These are phyloP conservation scores for Eucalyptus globulus DNA, from an alignment of 345 rosid species.

Conservation along the genomic window DNA sequence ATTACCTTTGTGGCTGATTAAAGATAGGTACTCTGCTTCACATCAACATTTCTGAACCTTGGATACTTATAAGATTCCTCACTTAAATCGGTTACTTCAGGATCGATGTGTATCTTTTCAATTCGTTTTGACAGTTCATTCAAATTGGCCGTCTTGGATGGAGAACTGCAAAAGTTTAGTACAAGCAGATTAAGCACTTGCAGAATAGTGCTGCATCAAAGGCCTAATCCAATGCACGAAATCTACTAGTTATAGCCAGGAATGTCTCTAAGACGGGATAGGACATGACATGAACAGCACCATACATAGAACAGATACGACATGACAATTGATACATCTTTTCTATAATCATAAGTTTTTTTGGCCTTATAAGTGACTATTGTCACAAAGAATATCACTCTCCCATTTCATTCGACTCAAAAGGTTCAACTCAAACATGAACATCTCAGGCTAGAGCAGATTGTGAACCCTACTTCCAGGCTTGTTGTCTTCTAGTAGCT, in stretches of 20 bases:
- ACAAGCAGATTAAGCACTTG: too few relatives aligned
- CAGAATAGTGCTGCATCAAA: not conserved
- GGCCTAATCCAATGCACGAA: not conserved
- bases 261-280: not conserved
- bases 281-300: not conserved
- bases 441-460: too few relatives aligned
- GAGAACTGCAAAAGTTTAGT: too few relatives aligned
- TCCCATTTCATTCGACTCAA: not conserved
- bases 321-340: not conserved
- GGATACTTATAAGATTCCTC: slow-evolving; percentile 10
- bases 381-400: not conserved
- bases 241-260: not conserved
- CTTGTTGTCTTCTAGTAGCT: not conserved
- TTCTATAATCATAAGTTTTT: not conserved
- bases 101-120: not conserved
- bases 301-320: not conserved
- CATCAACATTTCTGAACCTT: slow-evolving; percentile 20
- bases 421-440: not conserved
- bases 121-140: not conserved
- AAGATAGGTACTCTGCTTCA: not conserved
- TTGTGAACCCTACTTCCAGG: too few relatives aligned
- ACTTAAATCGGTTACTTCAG: slow-evolving; percentile 3
- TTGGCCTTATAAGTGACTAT: not conserved
- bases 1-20: slow-evolving; percentile 20
- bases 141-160: not conserved